Conservation (phyloP, 2,329 filamentous ascomycete genomes). For the Fusarium torulosum region DNA sequence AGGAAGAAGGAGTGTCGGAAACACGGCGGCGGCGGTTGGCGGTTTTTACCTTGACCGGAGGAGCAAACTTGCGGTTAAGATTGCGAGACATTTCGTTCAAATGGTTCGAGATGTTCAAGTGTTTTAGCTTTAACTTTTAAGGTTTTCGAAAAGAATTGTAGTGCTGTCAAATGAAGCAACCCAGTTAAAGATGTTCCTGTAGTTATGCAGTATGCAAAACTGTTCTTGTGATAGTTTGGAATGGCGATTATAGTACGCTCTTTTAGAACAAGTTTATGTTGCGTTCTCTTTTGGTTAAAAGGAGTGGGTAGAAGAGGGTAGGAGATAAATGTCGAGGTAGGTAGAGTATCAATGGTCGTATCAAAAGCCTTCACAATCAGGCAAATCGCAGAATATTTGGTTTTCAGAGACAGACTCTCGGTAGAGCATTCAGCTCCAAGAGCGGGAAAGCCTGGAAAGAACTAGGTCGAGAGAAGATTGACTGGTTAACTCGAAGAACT, state of each 20-base stretch:
- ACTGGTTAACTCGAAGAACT: slow-evolving; percentile 80
- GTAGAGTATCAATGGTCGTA: slow-evolving; percentile 17
- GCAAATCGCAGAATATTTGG: slow-evolving; percentile 50
- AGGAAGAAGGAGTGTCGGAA: slow-evolving; percentile 65
- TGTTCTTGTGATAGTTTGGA: neutral
- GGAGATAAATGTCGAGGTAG: slow-evolving; percentile 1
- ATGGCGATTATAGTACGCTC: neutral
- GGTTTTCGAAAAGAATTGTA: neutral
- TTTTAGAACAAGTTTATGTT: slow-evolving; percentile 14
- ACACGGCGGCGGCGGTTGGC: slow-evolving; percentile 60
- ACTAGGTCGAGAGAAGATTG: slow-evolving; percentile 74
- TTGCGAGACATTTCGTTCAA: slow-evolving; percentile 64
- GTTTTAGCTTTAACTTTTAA: neutral
- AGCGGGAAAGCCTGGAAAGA: slow-evolving; percentile 69
- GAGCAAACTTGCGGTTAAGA: slow-evolving; percentile 61
- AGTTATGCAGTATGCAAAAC: neutral
- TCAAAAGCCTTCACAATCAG: slow-evolving; percentile 49
- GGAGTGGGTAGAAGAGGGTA: neutral
- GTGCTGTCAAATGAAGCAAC: slow-evolving; percentile 10
- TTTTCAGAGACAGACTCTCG: slow-evolving; percentile 57
- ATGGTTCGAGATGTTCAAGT: slow-evolving; percentile 1
- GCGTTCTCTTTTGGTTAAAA: slow-evolving; percentile 1
- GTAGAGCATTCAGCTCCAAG: slow-evolving; percentile 53
- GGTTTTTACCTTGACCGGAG: slow-evolving; percentile 59
- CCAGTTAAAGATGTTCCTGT: neutral